Evolutionary conservation across 116 monocot species (phyloP).

Genomic region (Trichopus zeylanicus): DNA sequence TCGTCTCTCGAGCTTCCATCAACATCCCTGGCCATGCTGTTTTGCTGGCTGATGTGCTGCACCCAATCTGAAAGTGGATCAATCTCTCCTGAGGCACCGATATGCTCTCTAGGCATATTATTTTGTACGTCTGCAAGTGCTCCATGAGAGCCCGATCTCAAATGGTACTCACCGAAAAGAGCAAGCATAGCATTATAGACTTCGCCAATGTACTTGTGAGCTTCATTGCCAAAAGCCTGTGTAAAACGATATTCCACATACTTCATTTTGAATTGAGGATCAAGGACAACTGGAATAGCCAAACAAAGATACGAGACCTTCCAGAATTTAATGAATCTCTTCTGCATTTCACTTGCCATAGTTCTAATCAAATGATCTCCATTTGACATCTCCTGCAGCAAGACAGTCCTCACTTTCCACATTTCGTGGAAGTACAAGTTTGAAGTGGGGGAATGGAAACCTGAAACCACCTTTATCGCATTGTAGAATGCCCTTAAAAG

Average conservation of each 20-base stretch:
- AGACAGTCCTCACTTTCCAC: conserved; percentile 1
- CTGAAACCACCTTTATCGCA: background rate
- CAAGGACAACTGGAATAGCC: background rate
- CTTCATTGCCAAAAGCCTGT: conserved; percentile 1
- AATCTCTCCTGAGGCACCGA: background rate
- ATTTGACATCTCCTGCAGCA: background rate
- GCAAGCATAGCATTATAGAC: background rate
- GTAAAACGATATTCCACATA: background rate
- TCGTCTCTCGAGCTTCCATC: background rate
- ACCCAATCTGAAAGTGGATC: background rate
- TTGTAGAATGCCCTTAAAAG: conserved; percentile 1
- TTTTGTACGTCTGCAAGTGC: background rate
- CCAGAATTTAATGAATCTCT: background rate
- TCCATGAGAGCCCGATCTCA: background rate
- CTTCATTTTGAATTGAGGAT: conserved; percentile 1
- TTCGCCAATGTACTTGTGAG: background rate
- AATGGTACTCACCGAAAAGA: background rate
- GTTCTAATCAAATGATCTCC: background rate
- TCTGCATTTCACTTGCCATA: background rate
- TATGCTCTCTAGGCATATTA: background rate
- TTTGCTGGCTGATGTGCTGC: conserved; percentile 1
- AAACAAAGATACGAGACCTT: background rate
- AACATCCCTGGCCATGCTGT: background rate
- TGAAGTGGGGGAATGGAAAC: background rate
- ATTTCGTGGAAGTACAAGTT: conserved; percentile 1